These are phyloP conservation scores for Scenedesmus sp. DNA, from an alignment of 163 green algal genomes.

Conservation along the genomic window DNA sequence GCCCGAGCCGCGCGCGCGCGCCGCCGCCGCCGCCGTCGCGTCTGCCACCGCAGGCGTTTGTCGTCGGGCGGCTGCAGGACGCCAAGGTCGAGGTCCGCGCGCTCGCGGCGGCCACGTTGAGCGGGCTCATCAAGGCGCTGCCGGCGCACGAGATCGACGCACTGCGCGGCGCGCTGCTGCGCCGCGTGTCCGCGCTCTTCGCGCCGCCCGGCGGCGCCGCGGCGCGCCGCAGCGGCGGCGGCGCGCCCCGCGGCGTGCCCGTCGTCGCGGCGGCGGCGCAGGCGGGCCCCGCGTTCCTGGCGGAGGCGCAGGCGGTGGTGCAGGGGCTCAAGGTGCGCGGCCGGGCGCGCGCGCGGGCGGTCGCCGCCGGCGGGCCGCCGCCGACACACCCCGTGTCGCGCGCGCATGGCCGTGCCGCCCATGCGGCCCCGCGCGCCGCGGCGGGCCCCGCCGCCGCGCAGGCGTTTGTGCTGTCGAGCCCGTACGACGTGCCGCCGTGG, in stretches of 20 bases:
- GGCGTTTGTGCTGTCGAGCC: constrained; percentile 82
- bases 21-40: not conserved
- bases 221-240: not conserved
- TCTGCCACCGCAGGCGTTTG: constrained; percentile 51
- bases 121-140: constrained; percentile 78
- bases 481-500: constrained; percentile 89
- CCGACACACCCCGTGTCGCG: too few species aligned
- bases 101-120: constrained; percentile 77
- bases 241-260: not conserved
- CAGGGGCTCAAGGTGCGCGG: constrained; percentile 43
- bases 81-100: constrained; percentile 72
- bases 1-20: not conserved
- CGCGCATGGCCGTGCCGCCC: too few species aligned
- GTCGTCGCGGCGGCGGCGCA: constrained; percentile 1
- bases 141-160: constrained; percentile 19
- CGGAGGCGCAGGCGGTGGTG: constrained; percentile 55
- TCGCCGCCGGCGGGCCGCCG: too few species aligned
- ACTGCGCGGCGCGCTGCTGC: constrained; percentile 52
- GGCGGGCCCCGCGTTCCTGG: constrained; percentile 15
- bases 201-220: not conserved
- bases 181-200: constrained; percentile 47
- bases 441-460: constrained; percentile 70
- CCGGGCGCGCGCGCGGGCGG: too few species aligned
- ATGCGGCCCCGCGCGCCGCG: not conserved
- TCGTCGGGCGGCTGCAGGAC: constrained; percentile 73